These are phyloP conservation scores for Aspergillus carbonarius DNA, from an alignment of 2,329 filamentous ascomycete genomes.

Conservation along the genomic window DNA sequence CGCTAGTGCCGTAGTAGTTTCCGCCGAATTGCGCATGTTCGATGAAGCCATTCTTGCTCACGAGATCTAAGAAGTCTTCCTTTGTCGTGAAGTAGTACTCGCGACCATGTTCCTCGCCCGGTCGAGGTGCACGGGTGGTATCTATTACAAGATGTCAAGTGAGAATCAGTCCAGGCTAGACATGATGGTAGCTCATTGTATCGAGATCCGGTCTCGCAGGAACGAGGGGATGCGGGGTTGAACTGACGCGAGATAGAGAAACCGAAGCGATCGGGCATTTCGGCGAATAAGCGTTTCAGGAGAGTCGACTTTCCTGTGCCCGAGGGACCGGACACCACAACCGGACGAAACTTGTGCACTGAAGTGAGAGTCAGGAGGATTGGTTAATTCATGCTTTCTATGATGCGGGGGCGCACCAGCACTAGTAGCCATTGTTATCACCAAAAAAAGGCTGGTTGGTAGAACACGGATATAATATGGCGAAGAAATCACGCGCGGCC, in stretches of 20 bases:
- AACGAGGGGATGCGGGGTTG: not conserved
- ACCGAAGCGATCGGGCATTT: constrained; percentile 44
- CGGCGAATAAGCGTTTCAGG: constrained; percentile 42
- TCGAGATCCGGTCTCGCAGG: not conserved
- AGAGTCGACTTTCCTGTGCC: constrained; percentile 46
- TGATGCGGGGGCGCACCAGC: constrained; percentile 20
- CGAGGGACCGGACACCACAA: constrained; percentile 44
- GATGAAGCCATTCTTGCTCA: constrained; percentile 71
- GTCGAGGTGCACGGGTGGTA: constrained; percentile 76
- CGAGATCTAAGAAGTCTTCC: constrained; percentile 66
- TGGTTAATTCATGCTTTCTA: not conserved
- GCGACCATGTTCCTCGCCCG: constrained; percentile 70
- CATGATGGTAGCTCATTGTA: too few relatives aligned
- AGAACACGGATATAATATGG: constrained; percentile 3
- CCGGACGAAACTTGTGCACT: constrained; percentile 37
- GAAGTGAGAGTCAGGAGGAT: not conserved
- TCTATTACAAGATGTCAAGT: constrained; percentile 45
- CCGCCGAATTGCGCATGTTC: constrained; percentile 84
- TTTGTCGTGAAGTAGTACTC: constrained; percentile 78
- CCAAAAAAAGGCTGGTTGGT: not conserved
- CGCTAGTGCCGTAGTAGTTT: constrained; percentile 84
- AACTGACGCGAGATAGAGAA: constrained; percentile 43
- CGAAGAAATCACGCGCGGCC: not conserved
- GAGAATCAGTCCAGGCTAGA: not conserved
- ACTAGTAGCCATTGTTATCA: constrained; percentile 25